phyloP scores from a whole-genome alignment of 768 basidiomycete genomes.

The Suillus clintonianus region DNA sequence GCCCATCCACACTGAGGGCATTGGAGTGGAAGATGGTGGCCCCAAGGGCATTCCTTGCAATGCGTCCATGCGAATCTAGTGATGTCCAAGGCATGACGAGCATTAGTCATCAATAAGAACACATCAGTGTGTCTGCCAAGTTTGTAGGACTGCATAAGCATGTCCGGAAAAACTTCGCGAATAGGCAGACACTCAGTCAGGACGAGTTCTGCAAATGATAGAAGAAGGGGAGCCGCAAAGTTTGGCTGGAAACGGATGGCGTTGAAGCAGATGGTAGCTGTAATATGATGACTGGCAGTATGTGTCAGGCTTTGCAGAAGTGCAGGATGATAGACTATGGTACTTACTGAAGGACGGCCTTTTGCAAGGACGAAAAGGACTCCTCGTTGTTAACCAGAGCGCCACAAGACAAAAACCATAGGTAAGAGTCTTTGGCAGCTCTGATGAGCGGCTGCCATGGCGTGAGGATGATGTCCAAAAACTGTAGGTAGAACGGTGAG shows the following conservation, averaged over 20 bases:
- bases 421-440: not conserved
- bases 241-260: not conserved
- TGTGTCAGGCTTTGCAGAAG: too few species aligned
- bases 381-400: not conserved
- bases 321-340: too few species aligned
- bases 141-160: not conserved
- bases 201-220: not conserved
- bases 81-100: not conserved
- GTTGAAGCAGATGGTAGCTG: not conserved
- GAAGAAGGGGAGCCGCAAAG: not conserved
- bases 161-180: not conserved
- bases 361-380: too few species aligned
- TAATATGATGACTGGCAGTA: not conserved
- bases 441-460: not conserved
- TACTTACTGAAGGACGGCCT: too few species aligned
- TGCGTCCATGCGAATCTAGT: not conserved
- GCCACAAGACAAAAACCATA: not conserved
- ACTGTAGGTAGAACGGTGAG: not conserved
- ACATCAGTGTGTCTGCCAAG: not conserved
- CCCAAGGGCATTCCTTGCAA: not conserved
- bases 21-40: not conserved
- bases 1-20: slow-evolving; percentile 1
- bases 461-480: not conserved
- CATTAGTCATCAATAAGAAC: not conserved
- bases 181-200: not conserved